A percentile compares a stretch with the other conserved stretches of the same genome.
phyloP scores from a whole-genome alignment of 352 stramenopile genomes.

The Globisporangium megalacanthum region DNA sequence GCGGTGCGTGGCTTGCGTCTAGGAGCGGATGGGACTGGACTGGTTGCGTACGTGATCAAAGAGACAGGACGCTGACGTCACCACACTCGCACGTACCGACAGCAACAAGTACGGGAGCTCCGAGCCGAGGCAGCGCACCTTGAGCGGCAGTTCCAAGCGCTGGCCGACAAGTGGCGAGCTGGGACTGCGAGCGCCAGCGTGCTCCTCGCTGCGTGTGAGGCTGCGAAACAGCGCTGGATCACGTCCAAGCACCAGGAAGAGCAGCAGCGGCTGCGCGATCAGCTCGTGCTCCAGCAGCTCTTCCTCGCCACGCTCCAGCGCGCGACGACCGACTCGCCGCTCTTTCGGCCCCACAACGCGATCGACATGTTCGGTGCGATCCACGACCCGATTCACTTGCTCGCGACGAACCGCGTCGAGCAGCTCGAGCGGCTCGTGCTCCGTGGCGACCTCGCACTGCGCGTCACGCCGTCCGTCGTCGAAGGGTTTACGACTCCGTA shows the following conservation, averaged over 20 bases:
- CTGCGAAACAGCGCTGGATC: constrained; percentile 46
- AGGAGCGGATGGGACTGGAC: too few relatives aligned
- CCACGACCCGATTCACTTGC: constrained; percentile 19
- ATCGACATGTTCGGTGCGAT: constrained; percentile 47
- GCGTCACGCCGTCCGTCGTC: constrained; percentile 26
- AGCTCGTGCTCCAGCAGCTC: constrained; percentile 52
- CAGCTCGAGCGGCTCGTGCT: constrained; percentile 26
- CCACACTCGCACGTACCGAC: not conserved
- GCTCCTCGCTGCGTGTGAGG: constrained; percentile 30
- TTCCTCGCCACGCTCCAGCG: constrained; percentile 51
- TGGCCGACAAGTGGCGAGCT: constrained; percentile 28
- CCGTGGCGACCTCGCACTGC: constrained; percentile 31
- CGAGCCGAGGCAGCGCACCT: constrained; percentile 1
- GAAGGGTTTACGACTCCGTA: constrained; percentile 26
- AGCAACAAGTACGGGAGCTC: constrained; percentile 1
- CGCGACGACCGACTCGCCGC: constrained; percentile 32
- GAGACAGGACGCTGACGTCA: not conserved
- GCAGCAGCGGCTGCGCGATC: constrained; percentile 40
- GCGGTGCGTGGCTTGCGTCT: not conserved
- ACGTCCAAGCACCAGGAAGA: constrained; percentile 33
- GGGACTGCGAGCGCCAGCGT: constrained; percentile 23
- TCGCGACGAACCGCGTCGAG: constrained; percentile 2
- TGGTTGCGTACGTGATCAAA: not conserved
- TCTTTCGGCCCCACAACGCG: constrained; percentile 27
- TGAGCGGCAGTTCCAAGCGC: not conserved